Evolutionary conservation across 371 early-diverging fungal species (phyloP).

Genomic region (Nematocida sp.): DNA sequence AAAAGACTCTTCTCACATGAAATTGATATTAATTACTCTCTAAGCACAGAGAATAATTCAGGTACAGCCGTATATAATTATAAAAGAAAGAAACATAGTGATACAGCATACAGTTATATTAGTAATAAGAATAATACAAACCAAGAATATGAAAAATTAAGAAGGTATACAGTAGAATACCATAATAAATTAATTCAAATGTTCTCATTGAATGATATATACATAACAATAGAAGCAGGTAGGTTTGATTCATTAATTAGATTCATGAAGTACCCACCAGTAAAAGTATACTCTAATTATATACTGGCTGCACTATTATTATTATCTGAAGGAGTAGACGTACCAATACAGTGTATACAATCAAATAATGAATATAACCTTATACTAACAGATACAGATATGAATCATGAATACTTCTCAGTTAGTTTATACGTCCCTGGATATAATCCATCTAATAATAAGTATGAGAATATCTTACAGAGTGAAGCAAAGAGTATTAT

Average conservation of each 20-base stretch:
- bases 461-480: neutral
- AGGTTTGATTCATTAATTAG: neutral
- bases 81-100: too few relatives aligned
- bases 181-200: neutral
- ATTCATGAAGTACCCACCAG: neutral
- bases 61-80: too few relatives aligned
- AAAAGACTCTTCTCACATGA: too few relatives aligned
- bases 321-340: neutral
- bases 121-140: neutral
- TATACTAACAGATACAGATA: neutral
- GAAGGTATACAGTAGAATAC: neutral
- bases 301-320: neutral
- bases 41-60: too few relatives aligned
- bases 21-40: too few relatives aligned
- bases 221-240: neutral
- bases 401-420: neutral
- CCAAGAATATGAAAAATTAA: neutral
- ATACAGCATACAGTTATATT: too few relatives aligned
- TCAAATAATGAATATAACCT: neutral
- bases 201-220: neutral
- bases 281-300: neutral
- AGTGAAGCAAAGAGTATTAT: neutral
- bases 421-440: neutral
- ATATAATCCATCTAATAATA: neutral
- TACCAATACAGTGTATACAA: neutral